phyloP scores from a whole-genome alignment of 768 basidiomycete species.

The Lentinula guzmanii region DNA sequence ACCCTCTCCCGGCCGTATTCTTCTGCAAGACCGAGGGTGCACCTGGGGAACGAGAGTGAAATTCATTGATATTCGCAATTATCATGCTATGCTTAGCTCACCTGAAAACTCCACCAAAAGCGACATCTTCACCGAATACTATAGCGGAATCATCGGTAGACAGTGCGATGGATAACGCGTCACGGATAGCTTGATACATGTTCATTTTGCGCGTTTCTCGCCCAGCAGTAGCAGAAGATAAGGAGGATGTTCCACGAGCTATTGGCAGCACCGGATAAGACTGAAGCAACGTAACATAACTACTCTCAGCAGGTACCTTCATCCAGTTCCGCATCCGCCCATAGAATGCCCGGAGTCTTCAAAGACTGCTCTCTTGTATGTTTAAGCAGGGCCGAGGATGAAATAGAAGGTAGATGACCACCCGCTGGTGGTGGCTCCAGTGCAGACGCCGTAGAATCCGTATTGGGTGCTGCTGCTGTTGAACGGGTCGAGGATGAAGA shows the following conservation, averaged over 20 bases:
- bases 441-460: constrained; percentile 8
- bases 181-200: constrained; percentile 86
- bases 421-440: constrained; percentile 70
- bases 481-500: not conserved
- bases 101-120: constrained; percentile 91
- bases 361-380: constrained; percentile 65
- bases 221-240: constrained; percentile 48
- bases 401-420: constrained; percentile 69
- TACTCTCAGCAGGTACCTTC: constrained; percentile 1
- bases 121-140: constrained; percentile 89
- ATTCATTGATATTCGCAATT: constrained; percentile 10
- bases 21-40: constrained; percentile 67
- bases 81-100: constrained; percentile 68
- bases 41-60: not conserved
- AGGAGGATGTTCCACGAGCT: not conserved
- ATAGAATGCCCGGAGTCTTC: constrained; percentile 66
- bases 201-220: constrained; percentile 95
- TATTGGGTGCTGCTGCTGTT: not conserved
- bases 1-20: constrained; percentile 94
- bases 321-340: constrained; percentile 55
- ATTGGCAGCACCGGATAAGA: not conserved
- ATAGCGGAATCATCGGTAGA: constrained; percentile 82
- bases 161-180: constrained; percentile 84
- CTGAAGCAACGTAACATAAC: constrained; percentile 23
- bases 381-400: constrained; percentile 60